These are phyloP conservation scores for Arthrobotrys entomopaga DNA, from an alignment of 2,329 filamentous ascomycete species.

Conservation along the genomic window DNA sequence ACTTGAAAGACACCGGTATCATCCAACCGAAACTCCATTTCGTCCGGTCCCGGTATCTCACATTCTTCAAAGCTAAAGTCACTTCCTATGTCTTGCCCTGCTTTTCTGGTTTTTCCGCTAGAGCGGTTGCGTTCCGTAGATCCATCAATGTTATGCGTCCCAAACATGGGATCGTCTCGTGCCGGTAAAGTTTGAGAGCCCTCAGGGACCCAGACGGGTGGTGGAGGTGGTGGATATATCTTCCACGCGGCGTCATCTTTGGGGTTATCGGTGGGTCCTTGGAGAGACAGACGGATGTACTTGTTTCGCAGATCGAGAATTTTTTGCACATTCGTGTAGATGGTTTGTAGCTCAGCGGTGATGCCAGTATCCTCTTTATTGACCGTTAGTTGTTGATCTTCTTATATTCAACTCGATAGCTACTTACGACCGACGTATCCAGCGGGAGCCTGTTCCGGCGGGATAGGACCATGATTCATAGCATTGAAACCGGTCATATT, in stretches of 20 bases:
- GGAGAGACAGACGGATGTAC: conserved; percentile 86
- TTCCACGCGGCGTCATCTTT: conserved; percentile 84
- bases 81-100: conserved; percentile 87
- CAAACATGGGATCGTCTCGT: conserved; percentile 59
- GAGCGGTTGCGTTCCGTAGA: conserved; percentile 59
- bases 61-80: conserved; percentile 87
- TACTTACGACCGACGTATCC: conserved; percentile 56
- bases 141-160: conserved; percentile 59
- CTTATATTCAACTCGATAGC: not conserved
- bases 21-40: conserved; percentile 82
- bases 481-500: conserved; percentile 58
- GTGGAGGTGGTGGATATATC: conserved; percentile 90
- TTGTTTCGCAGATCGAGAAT: conserved; percentile 88
- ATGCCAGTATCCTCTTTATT: conserved; percentile 76
- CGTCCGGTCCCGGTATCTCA: conserved; percentile 74
- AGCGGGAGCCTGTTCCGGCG: conserved; percentile 10
- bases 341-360: conserved; percentile 81
- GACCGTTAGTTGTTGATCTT: not conserved
- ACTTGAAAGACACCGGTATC: conserved; percentile 90
- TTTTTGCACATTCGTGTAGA: conserved; percentile 89
- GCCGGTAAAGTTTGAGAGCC: conserved; percentile 64
- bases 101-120: conserved; percentile 69
- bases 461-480: conserved; percentile 52
- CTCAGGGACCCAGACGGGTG: conserved; percentile 81
- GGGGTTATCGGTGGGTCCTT: conserved; percentile 84